Base-by-base conservation (phyloP, 139 green algal genomes). In the Zygnema cylindricum region DNA sequence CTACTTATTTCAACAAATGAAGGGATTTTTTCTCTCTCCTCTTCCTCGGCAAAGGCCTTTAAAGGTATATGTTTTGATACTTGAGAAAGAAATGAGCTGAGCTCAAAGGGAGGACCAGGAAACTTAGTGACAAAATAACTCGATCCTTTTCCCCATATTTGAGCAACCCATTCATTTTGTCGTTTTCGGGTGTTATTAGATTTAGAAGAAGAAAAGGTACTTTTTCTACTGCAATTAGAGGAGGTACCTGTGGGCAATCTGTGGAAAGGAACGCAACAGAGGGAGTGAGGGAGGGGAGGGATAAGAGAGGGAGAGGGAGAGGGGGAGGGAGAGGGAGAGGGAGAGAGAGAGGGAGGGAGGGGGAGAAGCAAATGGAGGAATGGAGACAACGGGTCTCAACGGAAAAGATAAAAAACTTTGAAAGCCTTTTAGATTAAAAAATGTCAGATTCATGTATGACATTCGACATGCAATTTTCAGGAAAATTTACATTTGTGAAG, bases 201-300 rank as follows among this genome's bases (percentile, higher is more conserved):
- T n/a, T n/a, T n/a, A n/a, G n/a, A n/a, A n/a, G n/a, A n/a, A n/a
- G n/a, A n/a, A n/a, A n/a, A n/a, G n/a, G n/a, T n/a, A n/a, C n/a
- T n/a, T n/a, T n/a, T n/a, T n/a, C n/a, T n/a, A n/a, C n/a, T n/a
- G n/a, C n/a, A n/a, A n/a, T n/a, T n/a, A n/a, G n/a, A n/a, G n/a
- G n/a, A n/a, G n/a, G n/a, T n/a, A n/a, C n/a, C n/a, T n/a, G n/a
- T n/a, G n/a, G n/a, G n/a, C n/a, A n/a, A n/a, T n/a, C n/a, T n/a
- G n/a, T n/a, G n/a, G n/a, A n/a, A n/a, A n/a, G n/a, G n/a, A n/a
- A n/a, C n/a, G n/a, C n/a, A n/a, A 73, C 30, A 73, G 57, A 30
- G 30, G 30, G 57, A 73, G 57, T 35, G 30, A 73, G 73, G 95
- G 96, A 0, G 91, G 76, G 0, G 93, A 30, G 30, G 57, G 30